Evolutionary conservation across 768 basidiomycete species (phyloP), one percentile per base, ranked within the genome.

Genomic region (Leccinum ochraceum): DNA sequence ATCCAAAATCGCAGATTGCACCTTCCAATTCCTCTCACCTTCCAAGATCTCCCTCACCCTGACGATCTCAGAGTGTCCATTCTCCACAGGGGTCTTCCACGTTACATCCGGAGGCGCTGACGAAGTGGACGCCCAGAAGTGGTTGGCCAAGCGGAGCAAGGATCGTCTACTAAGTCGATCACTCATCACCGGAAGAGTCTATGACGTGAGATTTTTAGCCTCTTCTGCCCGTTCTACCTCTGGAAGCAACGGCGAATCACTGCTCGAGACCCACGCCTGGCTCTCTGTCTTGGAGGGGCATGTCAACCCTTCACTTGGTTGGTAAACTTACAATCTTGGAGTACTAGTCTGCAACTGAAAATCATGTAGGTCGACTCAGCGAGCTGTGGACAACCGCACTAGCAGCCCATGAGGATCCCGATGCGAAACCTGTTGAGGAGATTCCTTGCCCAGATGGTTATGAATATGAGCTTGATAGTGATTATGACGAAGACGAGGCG

Each of bases 381-480:
- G n/a, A n/a, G n/a, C n/a, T n/a, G n/a, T n/a, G n/a, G n/a, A n/a
- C n/a, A n/a, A n/a, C n/a, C n/a, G n/a, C n/a, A n/a, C n/a, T n/a
- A n/a, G n/a, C n/a, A n/a, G n/a, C n/a, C n/a, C n/a, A n/a, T n/a
- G n/a, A n/a, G n/a, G n/a, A n/a, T n/a, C n/a, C n/a, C n/a, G n/a
- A n/a, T n/a, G n/a, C n/a, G n/a, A n/a, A n/a, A n/a, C n/a, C n/a
- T n/a, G n/a, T n/a, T n/a, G n/a, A n/a, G n/a, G n/a, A 62, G 24
- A 59, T 69, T 44, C 26, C 8, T 13, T 61, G 57, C 32, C 60
- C 62, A 1, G 24, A 50, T 0, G 60, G 51, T 28, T 61, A 68
- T 26, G 62, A 72, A 8, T 66, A 70, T 34, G 63, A 64, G 5
- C 60, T 57, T 48, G 72, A 72, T 44, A 72, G 72, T 11, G 68